Percentiles rank a stretch among this genome's conserved stretches.
Conservation (phyloP, 1,284 basidiomycete species). For the Ganoderma resinaceum region DNA sequence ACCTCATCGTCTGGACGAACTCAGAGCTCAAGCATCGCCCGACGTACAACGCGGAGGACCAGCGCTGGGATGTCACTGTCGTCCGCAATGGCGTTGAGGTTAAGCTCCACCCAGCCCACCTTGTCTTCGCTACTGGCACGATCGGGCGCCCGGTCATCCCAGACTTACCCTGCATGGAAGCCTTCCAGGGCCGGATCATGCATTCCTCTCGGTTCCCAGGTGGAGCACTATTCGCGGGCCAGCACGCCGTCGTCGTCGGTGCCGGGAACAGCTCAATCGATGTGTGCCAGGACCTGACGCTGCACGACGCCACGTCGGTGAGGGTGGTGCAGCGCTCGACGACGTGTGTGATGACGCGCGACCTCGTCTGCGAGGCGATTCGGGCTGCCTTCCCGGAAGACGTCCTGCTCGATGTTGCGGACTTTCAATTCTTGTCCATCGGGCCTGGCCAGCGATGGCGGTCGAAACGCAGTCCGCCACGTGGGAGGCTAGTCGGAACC, state of each 20-base stretch:
- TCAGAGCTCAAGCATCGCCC: constrained; percentile 45
- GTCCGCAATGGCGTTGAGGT: constrained; percentile 48
- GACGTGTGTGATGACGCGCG: constrained; percentile 39
- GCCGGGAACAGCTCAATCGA: constrained; percentile 55
- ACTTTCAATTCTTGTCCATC: constrained; percentile 51
- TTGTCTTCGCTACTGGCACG: constrained; percentile 65
- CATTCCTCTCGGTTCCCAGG: constrained; percentile 51
- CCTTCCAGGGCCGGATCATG: constrained; percentile 50
- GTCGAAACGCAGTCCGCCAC: constrained; percentile 30
- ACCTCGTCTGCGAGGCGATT: constrained; percentile 38
- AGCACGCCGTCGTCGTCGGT: constrained; percentile 57
- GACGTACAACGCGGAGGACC: constrained; percentile 45
- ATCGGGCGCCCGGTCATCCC: constrained; percentile 55
- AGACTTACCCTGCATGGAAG: constrained; percentile 45
- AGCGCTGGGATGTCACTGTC: constrained; percentile 60
- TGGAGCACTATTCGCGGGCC: constrained; percentile 48
- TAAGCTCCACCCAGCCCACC: constrained; percentile 56
- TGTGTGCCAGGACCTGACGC: constrained; percentile 52
- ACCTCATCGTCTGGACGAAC: constrained; percentile 70
- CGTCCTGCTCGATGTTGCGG: constrained; percentile 50
- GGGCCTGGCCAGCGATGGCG: constrained; percentile 47
- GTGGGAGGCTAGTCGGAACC: constrained; percentile 47
- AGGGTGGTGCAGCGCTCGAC: constrained; percentile 42
- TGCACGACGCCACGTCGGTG: constrained; percentile 44
- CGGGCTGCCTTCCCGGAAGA: constrained; percentile 47